Evolutionary conservation across 78 protist species (phyloP), one percentile per base, ranked within the genome.

Genomic region (slime mould (Dictyostelium discoideum)): DNA sequence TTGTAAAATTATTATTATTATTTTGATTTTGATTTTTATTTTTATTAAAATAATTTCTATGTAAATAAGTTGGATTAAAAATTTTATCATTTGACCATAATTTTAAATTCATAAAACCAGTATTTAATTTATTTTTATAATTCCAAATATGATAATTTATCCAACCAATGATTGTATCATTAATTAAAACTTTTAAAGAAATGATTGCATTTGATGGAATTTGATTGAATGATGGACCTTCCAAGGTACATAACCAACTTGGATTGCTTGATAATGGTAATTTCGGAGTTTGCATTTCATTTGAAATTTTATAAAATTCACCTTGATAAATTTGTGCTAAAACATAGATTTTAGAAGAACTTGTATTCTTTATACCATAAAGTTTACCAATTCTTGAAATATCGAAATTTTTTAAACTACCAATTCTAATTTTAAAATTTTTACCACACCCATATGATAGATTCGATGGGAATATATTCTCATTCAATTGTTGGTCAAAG

Each of bases 321-420:
- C 86, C 67, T 67, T 90, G 95, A 73, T 90, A 90, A 3, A 90
- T 44, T 76, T 88, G 94, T 32, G 39, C 60, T 1, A 39, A 1
- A 1, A 44, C 37, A 81, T 88, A 88, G 16, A 87, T 76, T 18
- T 76, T 86, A 0, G 60, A 16, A 29, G 50, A 26, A 14, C 9
- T 37, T 74, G 73, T 39, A 60, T 60, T 60, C 20, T 60, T 60
- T 5, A 60, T 60, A 60, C 69, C 26, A 60, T 60, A 60, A 20
- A 60, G 69, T 60, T 60, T 60, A 20, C 24, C 26, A 20, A 60
- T 9, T 26, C 29, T 14, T 24, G 54, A 26, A 22, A 39, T 9
- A 37, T 54, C 74, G 69, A 84, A 88, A 46, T 80, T 88, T 65
- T 88, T 88, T n/a, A 88, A 44, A 65, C 94, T 82, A 46, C 94